These are phyloP conservation scores for Heliophila coronopifolia DNA, from an alignment of 441 rosid species.

Conservation along the genomic window DNA sequence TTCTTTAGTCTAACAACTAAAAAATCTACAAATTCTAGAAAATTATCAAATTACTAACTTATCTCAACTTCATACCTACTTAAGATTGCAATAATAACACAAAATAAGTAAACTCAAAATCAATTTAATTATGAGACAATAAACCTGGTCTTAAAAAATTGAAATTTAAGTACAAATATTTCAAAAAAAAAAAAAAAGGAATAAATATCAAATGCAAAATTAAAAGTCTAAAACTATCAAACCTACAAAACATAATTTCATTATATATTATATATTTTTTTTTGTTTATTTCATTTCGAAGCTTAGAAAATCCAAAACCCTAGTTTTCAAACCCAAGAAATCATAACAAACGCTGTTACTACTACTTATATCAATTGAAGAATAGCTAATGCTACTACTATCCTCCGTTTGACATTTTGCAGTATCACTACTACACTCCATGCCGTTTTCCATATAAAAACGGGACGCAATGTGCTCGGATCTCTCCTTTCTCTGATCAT, in stretches of 20 bases:
- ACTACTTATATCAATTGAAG: conserved; percentile 22
- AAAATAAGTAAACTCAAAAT: neutral
- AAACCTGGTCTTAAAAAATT: neutral
- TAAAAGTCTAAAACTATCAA: conserved; percentile 3
- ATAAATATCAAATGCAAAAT: neutral
- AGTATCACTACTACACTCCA: conserved; percentile 38
- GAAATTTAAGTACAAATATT: conserved; percentile 4
- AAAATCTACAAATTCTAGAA: no score
- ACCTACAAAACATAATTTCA: neutral
- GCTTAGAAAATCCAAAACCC: conserved; percentile 56
- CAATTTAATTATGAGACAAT: neutral
- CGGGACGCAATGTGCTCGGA: conserved; percentile 24
- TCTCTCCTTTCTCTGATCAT: conserved; percentile 17
- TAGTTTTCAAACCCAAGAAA: conserved; percentile 57
- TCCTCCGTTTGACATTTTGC: conserved; percentile 25
- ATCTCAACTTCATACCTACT: no score
- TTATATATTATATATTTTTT: neutral
- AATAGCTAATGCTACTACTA: conserved; percentile 22
- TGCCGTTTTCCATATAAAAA: conserved; percentile 32
- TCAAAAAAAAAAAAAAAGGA: neutral
- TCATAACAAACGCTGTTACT: conserved; percentile 46
- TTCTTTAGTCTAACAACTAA: no score
- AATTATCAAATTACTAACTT: no score
- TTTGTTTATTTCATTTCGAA: conserved; percentile 50
- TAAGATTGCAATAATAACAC: neutral